These are phyloP conservation scores for Tripterygium wilfordii DNA, from an alignment of 177 flowering plant genomes.

Conservation along the genomic window DNA sequence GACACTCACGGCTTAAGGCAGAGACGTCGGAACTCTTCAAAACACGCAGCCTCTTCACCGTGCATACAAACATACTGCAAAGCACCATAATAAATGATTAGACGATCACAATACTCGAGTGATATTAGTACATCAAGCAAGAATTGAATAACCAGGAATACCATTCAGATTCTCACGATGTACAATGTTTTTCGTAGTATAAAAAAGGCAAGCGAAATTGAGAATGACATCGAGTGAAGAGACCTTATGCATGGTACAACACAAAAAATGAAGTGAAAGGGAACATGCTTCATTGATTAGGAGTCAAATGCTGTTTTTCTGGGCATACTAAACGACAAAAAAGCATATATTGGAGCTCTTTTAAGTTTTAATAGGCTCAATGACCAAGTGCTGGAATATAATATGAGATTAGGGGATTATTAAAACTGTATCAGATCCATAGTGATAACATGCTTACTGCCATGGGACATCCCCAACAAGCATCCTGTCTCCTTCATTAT, in stretches of 20 bases:
- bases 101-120: too few species aligned
- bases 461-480: slow-evolving; percentile 99
- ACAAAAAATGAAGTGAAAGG: too few species aligned
- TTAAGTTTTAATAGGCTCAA: slow-evolving; percentile 5
- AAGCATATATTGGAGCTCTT: not conserved
- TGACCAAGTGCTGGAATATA: slow-evolving; percentile 4
- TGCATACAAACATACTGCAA: slow-evolving; percentile 81
- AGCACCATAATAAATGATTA: not conserved
- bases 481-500: slow-evolving; percentile 96
- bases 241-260: too few species aligned
- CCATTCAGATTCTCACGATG: too few species aligned
- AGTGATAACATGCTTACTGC: slow-evolving; percentile 60
- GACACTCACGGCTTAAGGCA: slow-evolving; percentile 47
- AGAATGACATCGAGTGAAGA: too few species aligned
- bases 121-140: too few species aligned
- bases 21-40: slow-evolving; percentile 82
- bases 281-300: too few species aligned
- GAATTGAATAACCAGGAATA: too few species aligned
- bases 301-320: slow-evolving; percentile 7
- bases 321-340: slow-evolving; percentile 3
- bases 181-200: too few species aligned
- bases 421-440: slow-evolving; percentile 6
- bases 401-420: slow-evolving; percentile 2
- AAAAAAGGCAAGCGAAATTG: too few species aligned
- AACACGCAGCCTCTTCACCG: slow-evolving; percentile 90